These are phyloP conservation scores for slime mould (Dictyostelium discoideum) DNA, from an alignment of 78 protist species.

Conservation along the genomic window DNA sequence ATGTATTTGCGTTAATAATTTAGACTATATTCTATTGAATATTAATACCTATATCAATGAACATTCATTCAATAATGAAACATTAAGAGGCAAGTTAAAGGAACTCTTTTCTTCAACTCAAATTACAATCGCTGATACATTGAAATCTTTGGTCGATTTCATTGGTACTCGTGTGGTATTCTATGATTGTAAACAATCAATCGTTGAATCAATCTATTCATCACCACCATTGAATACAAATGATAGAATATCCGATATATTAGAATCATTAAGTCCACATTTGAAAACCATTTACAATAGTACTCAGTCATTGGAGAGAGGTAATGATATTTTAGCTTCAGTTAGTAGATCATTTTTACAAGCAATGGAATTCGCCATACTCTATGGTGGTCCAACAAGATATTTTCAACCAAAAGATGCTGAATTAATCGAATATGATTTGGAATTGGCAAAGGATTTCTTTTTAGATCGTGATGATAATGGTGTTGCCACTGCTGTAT, in stretches of 20 bases:
- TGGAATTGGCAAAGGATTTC: slow-evolving; percentile 55
- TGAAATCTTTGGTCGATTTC: slow-evolving; percentile 10
- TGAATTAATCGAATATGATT: slow-evolving; percentile 33
- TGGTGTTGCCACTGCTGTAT: slow-evolving; percentile 48
- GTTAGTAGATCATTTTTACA: slow-evolving; percentile 59
- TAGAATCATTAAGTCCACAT: slow-evolving; percentile 44
- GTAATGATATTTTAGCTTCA: slow-evolving; percentile 43
- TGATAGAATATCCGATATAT: slow-evolving; percentile 1
- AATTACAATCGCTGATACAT: background rate
- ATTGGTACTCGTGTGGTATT: slow-evolving; percentile 65
- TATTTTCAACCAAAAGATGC: slow-evolving; percentile 42
- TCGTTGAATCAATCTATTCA: background rate
- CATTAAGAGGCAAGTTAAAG: background rate
- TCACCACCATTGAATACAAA: background rate
- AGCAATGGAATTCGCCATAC: background rate
- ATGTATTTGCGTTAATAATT: slow-evolving; percentile 59
- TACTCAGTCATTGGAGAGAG: slow-evolving; percentile 19
- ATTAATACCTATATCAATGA: slow-evolving; percentile 25
- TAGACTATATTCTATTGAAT: slow-evolving; percentile 39
- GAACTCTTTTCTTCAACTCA: slow-evolving; percentile 23
- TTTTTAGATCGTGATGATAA: slow-evolving; percentile 74
- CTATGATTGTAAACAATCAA: slow-evolving; percentile 7
- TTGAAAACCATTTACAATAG: slow-evolving; percentile 17
- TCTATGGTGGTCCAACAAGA: slow-evolving; percentile 58
- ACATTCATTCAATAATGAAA: background rate